These are phyloP conservation scores for Phytophthora pini DNA, from an alignment of 352 stramenopile species.

Conservation along the genomic window DNA sequence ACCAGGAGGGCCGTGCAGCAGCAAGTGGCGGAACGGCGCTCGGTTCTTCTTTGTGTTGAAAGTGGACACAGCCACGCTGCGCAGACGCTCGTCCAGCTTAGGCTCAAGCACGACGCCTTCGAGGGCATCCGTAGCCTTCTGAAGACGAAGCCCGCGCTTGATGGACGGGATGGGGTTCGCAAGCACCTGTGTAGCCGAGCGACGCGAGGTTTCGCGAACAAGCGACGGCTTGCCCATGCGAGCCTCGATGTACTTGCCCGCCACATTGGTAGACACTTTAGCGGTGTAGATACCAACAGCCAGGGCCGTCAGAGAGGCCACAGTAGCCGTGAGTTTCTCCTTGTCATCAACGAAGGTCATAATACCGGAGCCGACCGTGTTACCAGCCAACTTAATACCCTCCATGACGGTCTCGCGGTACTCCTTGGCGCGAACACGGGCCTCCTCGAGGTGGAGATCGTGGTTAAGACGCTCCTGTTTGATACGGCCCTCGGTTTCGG, in stretches of 20 bases:
- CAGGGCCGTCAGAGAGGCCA: conserved; percentile 93
- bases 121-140: conserved; percentile 93
- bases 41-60: conserved; percentile 99
- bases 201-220: conserved; percentile 96
- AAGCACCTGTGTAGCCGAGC: conserved; percentile 84
- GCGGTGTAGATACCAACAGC: conserved; percentile 97
- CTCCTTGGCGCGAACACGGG: conserved; percentile 91
- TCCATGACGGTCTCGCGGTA: conserved; percentile 96
- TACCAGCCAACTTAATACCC: conserved; percentile 94
- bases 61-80: conserved; percentile 96
- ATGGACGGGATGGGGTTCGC: conserved; percentile 87
- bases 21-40: conserved; percentile 97
- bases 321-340: conserved; percentile 96
- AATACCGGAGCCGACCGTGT: conserved; percentile 94
- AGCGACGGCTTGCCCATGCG: conserved; percentile 97
- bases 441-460: conserved; percentile 97
- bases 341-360: conserved; percentile 95
- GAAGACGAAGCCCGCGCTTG: conserved; percentile 91
- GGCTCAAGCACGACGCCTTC: conserved; percentile 95
- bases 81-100: conserved; percentile 94
- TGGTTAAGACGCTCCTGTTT: conserved; percentile 98
- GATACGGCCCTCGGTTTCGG: conserved; percentile 96
- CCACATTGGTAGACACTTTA: conserved; percentile 92
- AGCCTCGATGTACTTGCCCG: conserved; percentile 96
- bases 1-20: conserved; percentile 97